phyloP scores from a whole-genome alignment of 352 stramenopile genomes.

The Pythium volutum region DNA sequence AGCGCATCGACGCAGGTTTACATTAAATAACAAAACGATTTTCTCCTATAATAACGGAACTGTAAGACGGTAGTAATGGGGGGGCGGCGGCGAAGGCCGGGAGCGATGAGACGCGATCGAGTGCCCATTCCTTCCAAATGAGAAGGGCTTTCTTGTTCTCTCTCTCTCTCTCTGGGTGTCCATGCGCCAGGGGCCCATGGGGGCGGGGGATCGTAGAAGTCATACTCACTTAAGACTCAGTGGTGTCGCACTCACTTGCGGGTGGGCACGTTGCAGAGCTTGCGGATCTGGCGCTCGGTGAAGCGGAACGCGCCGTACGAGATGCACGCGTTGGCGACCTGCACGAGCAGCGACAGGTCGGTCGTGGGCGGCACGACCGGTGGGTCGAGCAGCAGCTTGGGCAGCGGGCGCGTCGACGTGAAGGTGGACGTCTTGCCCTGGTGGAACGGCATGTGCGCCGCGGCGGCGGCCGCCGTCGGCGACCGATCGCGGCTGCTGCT shows the following conservation, averaged over 20 bases:
- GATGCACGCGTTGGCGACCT: conserved; percentile 63
- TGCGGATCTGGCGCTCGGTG: conserved; percentile 41
- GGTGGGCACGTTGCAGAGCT: conserved; percentile 61
- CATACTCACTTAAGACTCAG: not conserved
- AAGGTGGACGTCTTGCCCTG: conserved; percentile 8
- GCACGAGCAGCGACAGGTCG: conserved; percentile 51
- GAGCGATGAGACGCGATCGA: not conserved
- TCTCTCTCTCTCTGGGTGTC: too few species aligned
- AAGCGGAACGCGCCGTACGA: conserved; percentile 36
- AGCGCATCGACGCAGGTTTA: conserved; percentile 8
- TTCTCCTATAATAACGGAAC: not conserved
- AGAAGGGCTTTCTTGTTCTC: not conserved
- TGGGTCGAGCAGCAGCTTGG: conserved; percentile 31
- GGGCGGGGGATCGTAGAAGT: not conserved
- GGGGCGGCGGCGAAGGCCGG: too few species aligned
- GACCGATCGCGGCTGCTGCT: not conserved
- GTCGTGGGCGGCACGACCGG: conserved; percentile 31
- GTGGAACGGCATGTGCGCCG: conserved; percentile 8
- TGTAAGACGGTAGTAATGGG: too few species aligned
- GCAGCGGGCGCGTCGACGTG: not conserved
- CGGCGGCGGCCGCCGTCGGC: not conserved
- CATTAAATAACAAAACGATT: conserved; percentile 25
- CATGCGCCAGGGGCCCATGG: too few species aligned
- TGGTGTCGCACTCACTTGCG: not conserved
- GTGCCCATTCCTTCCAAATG: conserved; percentile 15